These are phyloP conservation scores for Nasturtium officinale DNA, from an alignment of 345 rosid genomes.

Conservation along the genomic window DNA sequence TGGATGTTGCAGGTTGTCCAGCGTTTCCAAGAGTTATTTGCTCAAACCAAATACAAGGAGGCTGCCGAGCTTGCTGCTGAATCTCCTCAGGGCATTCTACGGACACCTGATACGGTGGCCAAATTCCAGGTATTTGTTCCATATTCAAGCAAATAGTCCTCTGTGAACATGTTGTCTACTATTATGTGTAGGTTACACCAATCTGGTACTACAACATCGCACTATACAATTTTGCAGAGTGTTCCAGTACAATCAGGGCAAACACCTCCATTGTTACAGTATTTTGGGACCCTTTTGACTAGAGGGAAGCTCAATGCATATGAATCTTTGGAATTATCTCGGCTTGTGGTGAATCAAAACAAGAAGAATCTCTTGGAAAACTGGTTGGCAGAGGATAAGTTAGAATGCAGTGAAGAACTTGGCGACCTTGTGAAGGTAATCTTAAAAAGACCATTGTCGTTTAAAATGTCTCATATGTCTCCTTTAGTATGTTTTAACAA, in stretches of 20 bases:
- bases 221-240: conserved; percentile 60
- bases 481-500: conserved; percentile 17
- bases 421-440: conserved; percentile 99
- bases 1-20: conserved; percentile 83
- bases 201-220: conserved; percentile 19
- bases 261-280: conserved; percentile 96
- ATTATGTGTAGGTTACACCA: conserved; percentile 8
- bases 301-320: conserved; percentile 96
- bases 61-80: conserved; percentile 99
- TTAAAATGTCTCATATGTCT: conserved; percentile 12
- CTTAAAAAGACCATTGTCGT: conserved; percentile 28
- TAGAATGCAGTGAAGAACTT: conserved; percentile 98
- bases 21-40: conserved; percentile 96
- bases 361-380: conserved; percentile 98
- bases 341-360: conserved; percentile 99
- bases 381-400: conserved; percentile 99
- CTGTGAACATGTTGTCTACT: background rate
- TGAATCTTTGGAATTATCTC: conserved; percentile 97
- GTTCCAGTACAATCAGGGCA: conserved; percentile 99
- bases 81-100: conserved; percentile 95
- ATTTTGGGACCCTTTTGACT: conserved; percentile 96
- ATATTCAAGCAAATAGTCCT: conserved; percentile 15
- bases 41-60: conserved; percentile 98
- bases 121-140: conserved; percentile 83
- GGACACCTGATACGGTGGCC: conserved; percentile 97